phyloP scores from a whole-genome alignment of 2,329 filamentous ascomycete genomes.

The Anisogramma anomala region DNA sequence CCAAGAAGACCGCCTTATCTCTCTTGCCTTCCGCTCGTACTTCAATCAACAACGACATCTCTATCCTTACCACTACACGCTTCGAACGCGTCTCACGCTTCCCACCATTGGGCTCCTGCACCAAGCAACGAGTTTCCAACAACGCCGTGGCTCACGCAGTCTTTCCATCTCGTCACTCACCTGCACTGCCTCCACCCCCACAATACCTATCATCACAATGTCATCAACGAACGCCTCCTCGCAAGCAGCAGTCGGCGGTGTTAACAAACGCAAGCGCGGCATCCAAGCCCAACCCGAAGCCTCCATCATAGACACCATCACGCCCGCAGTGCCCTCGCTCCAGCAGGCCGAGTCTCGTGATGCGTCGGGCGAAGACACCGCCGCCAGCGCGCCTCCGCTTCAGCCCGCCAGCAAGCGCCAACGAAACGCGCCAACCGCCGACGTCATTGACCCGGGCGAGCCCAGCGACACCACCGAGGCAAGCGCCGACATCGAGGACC shows the following conservation, averaged over 20 bases:
- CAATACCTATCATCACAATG: conserved; percentile 31
- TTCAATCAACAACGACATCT: no score
- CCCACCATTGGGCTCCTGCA: no score
- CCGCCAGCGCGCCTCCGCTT: conserved; percentile 36
- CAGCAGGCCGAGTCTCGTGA: conserved; percentile 67
- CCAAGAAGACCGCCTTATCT: no score
- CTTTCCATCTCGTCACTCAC: not conserved
- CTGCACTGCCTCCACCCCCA: not conserved
- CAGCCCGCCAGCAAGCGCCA: conserved; percentile 65
- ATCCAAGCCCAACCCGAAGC: conserved; percentile 31
- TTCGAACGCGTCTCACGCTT: no score
- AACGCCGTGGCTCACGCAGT: no score
- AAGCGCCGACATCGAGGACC: conserved; percentile 55
- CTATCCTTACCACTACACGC: no score
- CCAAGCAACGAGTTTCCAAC: no score
- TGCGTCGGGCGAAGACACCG: conserved; percentile 71
- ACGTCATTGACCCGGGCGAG: conserved; percentile 49
- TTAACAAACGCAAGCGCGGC: conserved; percentile 66
- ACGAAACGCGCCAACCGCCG: conserved; percentile 33
- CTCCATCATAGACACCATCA: conserved; percentile 31
- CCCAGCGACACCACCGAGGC: conserved; percentile 58
- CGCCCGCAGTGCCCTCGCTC: conserved; percentile 38
- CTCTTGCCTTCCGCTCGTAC: no score
- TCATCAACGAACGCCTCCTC: conserved; percentile 44
- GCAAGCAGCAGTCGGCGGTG: conserved; percentile 26